Percentiles rank a stretch among this genome's conserved stretches.
Conservation (phyloP, 202 grass and related monocot genomes). For the Eragrostis tef region DNA sequence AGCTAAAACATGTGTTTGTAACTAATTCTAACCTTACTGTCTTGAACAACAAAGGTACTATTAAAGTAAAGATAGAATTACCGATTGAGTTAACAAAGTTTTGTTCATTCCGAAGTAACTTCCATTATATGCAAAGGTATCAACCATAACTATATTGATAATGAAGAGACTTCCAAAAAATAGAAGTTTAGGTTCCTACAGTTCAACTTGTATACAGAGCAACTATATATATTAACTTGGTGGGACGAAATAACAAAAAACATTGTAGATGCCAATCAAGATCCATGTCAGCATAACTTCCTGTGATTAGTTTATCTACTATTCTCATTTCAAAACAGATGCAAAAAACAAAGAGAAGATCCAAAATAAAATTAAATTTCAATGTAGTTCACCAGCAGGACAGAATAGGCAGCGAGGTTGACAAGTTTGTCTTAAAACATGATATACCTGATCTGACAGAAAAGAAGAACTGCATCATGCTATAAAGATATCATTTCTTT, state of each 20-base stretch:
- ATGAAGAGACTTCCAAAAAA: neutral
- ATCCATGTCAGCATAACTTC: conserved; percentile 12
- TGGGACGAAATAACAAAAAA: neutral
- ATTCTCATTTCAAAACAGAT: too few relatives aligned
- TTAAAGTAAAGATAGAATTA: conserved; percentile 17
- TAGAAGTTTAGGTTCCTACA: conserved; percentile 24
- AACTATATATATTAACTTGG: conserved; percentile 23
- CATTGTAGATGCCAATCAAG: conserved; percentile 23
- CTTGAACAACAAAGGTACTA: neutral
- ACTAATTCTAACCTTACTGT: conserved; percentile 2
- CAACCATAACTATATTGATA: conserved; percentile 18
- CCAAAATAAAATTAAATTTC: conserved; percentile 21
- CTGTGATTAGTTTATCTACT: neutral
- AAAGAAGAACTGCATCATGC: conserved; percentile 19
- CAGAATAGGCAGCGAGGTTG: neutral
- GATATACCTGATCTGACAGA: neutral
- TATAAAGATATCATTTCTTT: neutral
- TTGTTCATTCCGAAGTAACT: neutral
- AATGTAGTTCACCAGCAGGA: conserved; percentile 28
- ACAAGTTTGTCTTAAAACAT: conserved; percentile 33
- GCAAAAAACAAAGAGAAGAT: neutral
- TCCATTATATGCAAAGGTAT: conserved; percentile 1
- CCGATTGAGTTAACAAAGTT: conserved; percentile 15
- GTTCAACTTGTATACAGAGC: neutral
- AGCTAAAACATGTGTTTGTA: conserved; percentile 12